phyloP scores from a whole-genome alignment of 2,329 filamentous ascomycete genomes.

The Aspergillus jensenii region DNA sequence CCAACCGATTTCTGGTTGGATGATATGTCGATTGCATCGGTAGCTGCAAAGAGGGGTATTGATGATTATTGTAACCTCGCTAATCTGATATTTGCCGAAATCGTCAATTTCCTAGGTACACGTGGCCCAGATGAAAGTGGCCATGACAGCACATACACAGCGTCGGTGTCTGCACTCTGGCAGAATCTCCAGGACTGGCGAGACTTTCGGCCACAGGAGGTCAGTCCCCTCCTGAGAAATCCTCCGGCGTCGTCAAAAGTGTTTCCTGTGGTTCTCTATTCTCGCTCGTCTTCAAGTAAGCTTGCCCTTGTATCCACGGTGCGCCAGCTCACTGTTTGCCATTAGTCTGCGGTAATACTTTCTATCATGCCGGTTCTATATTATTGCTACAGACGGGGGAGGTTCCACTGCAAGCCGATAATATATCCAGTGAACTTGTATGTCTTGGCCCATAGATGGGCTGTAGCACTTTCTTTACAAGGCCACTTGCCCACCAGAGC shows the following conservation, averaged over 20 bases:
- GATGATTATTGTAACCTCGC: conserved; percentile 18
- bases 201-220: neutral
- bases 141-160: neutral
- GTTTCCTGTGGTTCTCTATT: neutral
- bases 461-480: too few relatives aligned
- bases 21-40: conserved; percentile 9
- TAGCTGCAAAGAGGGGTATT: conserved; percentile 9
- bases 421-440: too few relatives aligned
- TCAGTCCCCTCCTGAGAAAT: neutral
- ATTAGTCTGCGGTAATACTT: conserved; percentile 18
- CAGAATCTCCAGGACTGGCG: neutral
- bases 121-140: too few relatives aligned
- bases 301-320: neutral
- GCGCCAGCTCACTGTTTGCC: neutral
- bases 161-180: neutral
- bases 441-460: neutral
- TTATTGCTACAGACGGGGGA: conserved; percentile 12
- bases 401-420: too few relatives aligned
- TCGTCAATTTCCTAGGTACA: conserved; percentile 11
- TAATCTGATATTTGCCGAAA: conserved; percentile 12
- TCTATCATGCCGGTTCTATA: conserved; percentile 18
- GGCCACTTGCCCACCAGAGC: too few relatives aligned
- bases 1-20: conserved; percentile 17
- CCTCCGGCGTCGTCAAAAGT: neutral
- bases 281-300: neutral